Conservation (phyloP, 169 alveolate genomes). For the Besnoitia besnoiti region DNA sequence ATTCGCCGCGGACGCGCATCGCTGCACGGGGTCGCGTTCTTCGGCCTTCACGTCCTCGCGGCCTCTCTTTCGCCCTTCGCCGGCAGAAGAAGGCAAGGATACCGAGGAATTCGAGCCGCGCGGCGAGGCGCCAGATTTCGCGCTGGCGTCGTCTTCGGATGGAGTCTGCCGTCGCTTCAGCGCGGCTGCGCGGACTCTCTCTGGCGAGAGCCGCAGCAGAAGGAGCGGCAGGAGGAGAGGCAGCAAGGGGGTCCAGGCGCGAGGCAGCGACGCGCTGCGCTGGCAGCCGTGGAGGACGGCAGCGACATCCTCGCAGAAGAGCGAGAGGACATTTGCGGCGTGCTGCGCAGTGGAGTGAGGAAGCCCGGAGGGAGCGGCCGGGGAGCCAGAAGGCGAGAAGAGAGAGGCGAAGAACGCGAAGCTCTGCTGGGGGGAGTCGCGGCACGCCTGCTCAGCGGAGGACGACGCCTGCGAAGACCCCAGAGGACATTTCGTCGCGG, state of each 20-base stretch:
- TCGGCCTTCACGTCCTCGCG: neutral
- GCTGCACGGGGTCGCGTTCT: too few relatives aligned
- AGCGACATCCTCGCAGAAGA: neutral
- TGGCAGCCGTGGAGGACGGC: neutral
- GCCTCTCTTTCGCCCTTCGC: neutral
- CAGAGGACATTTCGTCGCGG: neutral
- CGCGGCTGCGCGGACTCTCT: neutral
- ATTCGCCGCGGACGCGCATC: too few relatives aligned
- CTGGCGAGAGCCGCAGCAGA: neutral
- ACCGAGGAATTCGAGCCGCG: neutral
- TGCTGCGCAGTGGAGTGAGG: neutral
- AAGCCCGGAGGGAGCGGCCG: neutral
- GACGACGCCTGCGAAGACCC: neutral
- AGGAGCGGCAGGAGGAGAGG: neutral
- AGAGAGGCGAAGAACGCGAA: neutral
- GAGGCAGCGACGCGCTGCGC: neutral
- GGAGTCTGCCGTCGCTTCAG: neutral
- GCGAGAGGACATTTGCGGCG: neutral
- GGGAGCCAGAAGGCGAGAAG: neutral
- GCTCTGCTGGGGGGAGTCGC: neutral
- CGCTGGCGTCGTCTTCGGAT: neutral
- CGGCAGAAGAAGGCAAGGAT: neutral
- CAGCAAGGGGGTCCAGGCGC: neutral
- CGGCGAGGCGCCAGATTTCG: neutral
- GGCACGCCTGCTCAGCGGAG: neutral